These are phyloP conservation scores for Blastobotrys apis DNA, from an alignment of 1,139 yeast genomes.

Conservation along the genomic window DNA sequence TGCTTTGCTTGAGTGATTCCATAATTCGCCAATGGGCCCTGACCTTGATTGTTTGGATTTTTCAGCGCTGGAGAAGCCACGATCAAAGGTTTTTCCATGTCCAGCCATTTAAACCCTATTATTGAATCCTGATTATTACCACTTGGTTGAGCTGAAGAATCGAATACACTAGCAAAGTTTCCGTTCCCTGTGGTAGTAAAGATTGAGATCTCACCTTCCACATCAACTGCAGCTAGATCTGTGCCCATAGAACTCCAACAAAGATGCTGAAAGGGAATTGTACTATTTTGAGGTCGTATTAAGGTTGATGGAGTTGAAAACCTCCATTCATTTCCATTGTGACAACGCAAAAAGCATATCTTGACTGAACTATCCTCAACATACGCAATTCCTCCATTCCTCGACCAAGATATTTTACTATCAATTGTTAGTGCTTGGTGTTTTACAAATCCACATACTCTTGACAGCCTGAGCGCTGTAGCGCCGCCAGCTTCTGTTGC, in stretches of 20 bases:
- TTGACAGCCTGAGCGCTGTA: constrained; percentile 21
- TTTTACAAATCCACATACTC: constrained; percentile 13
- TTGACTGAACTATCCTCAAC: constrained; percentile 40
- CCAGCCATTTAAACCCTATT: constrained; percentile 64
- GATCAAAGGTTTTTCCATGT: constrained; percentile 55
- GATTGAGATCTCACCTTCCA: constrained; percentile 39
- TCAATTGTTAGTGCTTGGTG: too few relatives aligned
- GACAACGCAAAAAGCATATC: constrained; percentile 59
- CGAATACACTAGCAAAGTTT: constrained; percentile 7
- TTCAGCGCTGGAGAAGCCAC: constrained; percentile 29
- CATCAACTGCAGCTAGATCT: constrained; percentile 42
- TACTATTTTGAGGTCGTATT: constrained; percentile 22
- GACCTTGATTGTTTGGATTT: constrained; percentile 15
- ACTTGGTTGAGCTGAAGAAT: neutral
- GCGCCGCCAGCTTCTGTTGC: constrained; percentile 16
- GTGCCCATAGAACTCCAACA: constrained; percentile 42
- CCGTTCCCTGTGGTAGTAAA: constrained; percentile 12
- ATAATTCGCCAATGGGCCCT: constrained; percentile 39
- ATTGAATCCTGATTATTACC: constrained; percentile 31
- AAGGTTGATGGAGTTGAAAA: constrained; percentile 48
- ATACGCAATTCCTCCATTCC: constrained; percentile 69
- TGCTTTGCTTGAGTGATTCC: constrained; percentile 55
- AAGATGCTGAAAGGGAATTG: constrained; percentile 33
- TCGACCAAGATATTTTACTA: constrained; percentile 63
- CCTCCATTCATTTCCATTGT: constrained; percentile 63